phyloP scores from a whole-genome alignment of 345 rosid genomes.

The Eucalyptus curtisii region DNA sequence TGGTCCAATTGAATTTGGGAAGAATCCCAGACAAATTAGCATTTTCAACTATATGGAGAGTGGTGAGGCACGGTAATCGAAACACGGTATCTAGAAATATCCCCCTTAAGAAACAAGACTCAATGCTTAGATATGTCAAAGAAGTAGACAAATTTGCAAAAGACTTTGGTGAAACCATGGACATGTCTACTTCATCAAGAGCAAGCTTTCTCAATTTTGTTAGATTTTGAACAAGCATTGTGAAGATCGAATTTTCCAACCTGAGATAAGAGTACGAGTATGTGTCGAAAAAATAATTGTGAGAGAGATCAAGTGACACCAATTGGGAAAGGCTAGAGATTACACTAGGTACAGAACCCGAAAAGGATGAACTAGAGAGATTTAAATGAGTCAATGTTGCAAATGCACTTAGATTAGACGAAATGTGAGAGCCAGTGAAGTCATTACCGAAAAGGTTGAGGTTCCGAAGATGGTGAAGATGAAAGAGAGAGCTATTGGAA shows the following conservation, averaged over 20 bases:
- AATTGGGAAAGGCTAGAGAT: not conserved
- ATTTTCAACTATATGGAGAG: fast-evolving
- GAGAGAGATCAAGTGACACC: not conserved
- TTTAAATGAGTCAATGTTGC: not conserved
- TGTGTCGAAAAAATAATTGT: fast-evolving
- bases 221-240: not conserved
- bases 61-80: fast-evolving
- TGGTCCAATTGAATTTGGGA: not conserved
- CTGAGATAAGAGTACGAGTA: fast-evolving
- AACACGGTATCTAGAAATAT: fast-evolving
- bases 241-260: not conserved
- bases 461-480: not conserved
- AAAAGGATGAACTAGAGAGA: not conserved
- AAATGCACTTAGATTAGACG: fast-evolving
- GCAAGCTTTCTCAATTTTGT: not conserved
- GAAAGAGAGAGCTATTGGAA: not conserved
- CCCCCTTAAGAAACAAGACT: fast-evolving
- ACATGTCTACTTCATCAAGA: not conserved
- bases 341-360: fast-evolving
- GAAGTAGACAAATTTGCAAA: not conserved
- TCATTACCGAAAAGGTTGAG: not conserved
- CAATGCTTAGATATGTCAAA: fast-evolving
- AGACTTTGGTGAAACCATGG: not conserved
- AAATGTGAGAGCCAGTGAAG: not conserved
- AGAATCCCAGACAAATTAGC: fast-evolving